Conservation (phyloP, 2,329 filamentous ascomycete species). For the Emydomyces testavorans region DNA sequence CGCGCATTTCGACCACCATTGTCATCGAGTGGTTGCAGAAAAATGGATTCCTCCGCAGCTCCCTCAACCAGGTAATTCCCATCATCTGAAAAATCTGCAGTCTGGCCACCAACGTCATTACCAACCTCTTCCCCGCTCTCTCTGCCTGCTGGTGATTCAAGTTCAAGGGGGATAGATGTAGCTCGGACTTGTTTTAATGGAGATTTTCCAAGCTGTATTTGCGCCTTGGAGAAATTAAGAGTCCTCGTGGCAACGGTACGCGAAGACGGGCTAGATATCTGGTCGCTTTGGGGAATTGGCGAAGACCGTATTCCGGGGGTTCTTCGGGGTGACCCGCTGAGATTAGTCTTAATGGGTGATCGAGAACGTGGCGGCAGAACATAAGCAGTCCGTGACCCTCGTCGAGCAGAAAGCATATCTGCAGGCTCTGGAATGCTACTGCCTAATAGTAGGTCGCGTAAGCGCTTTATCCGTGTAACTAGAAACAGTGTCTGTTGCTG, state of each 20-base stretch:
- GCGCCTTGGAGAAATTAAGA: conserved; percentile 19
- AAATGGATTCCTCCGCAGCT: conserved; percentile 22
- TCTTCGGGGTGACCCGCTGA: conserved; percentile 34
- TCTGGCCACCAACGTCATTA: conserved; percentile 9
- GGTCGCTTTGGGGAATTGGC: conserved; percentile 27
- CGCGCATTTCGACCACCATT: conserved; percentile 18
- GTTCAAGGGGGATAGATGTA: conserved; percentile 24
- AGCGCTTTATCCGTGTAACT: not conserved
- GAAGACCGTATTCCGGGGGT: conserved; percentile 35
- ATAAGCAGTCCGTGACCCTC: conserved; percentile 26
- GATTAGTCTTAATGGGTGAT: conserved; percentile 37
- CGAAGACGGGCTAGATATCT: conserved; percentile 32
- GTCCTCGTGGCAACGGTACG: conserved; percentile 20
- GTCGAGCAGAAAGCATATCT: conserved; percentile 31
- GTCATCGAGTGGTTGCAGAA: conserved; percentile 21
- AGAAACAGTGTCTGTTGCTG: not conserved
- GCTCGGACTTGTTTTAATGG: conserved; percentile 29
- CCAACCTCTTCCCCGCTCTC: conserved; percentile 9
- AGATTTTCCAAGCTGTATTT: conserved; percentile 23
- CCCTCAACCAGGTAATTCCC: conserved; percentile 22
- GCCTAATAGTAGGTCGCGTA: conserved; percentile 20
- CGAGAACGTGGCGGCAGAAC: conserved; percentile 33
- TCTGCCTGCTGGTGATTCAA: conserved; percentile 20
- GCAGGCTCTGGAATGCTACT: conserved; percentile 33
- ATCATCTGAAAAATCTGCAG: conserved; percentile 30